A percentile compares a stretch with the other conserved stretches of the same genome.
Conservation (phyloP, 345 rosid genomes). For the Salix purpurea region DNA sequence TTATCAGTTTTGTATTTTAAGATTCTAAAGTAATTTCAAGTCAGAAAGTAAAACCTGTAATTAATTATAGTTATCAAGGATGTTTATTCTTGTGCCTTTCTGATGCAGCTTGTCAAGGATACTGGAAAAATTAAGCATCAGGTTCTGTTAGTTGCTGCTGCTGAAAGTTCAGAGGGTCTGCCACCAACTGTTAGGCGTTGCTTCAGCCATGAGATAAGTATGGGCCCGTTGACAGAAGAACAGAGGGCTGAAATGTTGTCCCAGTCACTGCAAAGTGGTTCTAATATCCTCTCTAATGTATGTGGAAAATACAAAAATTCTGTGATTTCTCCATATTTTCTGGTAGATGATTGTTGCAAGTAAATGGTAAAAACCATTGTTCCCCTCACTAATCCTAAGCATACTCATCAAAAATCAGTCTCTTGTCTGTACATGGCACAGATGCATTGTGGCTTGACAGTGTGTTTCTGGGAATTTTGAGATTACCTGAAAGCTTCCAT, state of each 20-base stretch:
- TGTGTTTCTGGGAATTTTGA: background rate
- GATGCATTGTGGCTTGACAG: background rate
- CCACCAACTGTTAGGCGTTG: constrained; percentile 85
- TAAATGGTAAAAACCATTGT: background rate
- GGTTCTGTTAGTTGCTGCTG: constrained; percentile 77
- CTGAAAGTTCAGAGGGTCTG: constrained; percentile 82
- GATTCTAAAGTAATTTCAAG: background rate
- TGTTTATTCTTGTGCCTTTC: constrained; percentile 11
- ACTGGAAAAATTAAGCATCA: constrained; percentile 38
- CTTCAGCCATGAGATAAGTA: constrained; percentile 87
- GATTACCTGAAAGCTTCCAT: background rate
- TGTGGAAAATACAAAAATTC: constrained; percentile 20
- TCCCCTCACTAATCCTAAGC: background rate
- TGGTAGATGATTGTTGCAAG: background rate
- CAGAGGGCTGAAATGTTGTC: constrained; percentile 73
- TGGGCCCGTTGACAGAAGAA: constrained; percentile 75
- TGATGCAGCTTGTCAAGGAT: constrained; percentile 40
- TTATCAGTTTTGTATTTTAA: background rate
- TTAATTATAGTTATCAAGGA: background rate
- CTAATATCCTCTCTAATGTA: constrained; percentile 63
- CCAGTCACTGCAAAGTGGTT: constrained; percentile 62
- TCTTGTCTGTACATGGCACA: background rate
- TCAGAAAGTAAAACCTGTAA: background rate
- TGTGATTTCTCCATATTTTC: constrained; percentile 1
- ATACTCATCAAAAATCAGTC: background rate